Conservation (phyloP, 257 asterid genomes). For the Solanum habrochaites region DNA sequence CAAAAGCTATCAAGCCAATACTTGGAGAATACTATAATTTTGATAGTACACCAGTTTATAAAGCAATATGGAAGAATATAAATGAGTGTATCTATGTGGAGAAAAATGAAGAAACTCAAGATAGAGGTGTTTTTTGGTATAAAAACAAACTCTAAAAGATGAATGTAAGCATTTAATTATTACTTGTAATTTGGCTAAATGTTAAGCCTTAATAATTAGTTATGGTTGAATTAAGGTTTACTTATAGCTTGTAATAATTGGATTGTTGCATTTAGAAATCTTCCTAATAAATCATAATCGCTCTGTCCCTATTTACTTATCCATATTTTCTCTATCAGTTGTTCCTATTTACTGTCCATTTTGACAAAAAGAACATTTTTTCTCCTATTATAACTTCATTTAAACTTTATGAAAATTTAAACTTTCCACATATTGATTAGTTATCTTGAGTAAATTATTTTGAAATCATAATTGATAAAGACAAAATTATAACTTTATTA, state of each 20-base stretch:
- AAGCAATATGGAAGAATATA: neutral
- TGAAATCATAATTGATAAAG: no score
- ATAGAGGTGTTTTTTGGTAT: neutral
- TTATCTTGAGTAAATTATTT: no score
- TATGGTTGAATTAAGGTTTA: neutral
- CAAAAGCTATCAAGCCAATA: neutral
- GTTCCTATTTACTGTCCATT: no score
- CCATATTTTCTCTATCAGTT: no score
- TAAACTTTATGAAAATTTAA: no score
- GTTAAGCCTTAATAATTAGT: neutral
- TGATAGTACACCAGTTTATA: neutral
- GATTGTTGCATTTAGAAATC: neutral
- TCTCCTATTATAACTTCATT: no score
- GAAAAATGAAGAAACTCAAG: neutral
- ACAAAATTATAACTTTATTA: no score
- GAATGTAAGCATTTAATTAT: neutral
- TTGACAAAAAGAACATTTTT: no score
- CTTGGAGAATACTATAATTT: neutral
- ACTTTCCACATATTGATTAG: no score
- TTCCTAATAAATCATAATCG: neutral
- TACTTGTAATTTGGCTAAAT: neutral
- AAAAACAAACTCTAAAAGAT: neutral
- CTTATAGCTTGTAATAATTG: neutral
- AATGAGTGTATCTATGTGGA: neutral
- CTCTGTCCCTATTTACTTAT: no score